Conservation (phyloP, 805 yeast genomes). For the Metschnikowia amazonensis region DNA sequence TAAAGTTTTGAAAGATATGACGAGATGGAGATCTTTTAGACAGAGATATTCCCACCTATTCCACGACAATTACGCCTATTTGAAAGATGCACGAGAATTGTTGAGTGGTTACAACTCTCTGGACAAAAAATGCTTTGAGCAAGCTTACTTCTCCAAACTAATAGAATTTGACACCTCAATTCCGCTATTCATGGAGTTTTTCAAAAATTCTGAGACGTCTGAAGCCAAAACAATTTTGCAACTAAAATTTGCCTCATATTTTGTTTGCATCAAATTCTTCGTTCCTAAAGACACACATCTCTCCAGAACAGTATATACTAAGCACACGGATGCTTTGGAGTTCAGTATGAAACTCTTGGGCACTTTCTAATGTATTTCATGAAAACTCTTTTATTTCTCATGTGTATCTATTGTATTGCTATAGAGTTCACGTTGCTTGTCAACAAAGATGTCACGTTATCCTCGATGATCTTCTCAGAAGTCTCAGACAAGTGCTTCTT, state of each 20-base stretch:
- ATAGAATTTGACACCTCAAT: constrained; percentile 11
- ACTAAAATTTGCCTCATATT: constrained; percentile 15
- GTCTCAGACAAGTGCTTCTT: constrained; percentile 93
- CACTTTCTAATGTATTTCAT: constrained; percentile 4
- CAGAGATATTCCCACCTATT: constrained; percentile 11
- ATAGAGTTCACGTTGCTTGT: constrained; percentile 88
- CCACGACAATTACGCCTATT: neutral
- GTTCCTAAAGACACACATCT: constrained; percentile 7
- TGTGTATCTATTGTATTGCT: constrained; percentile 63
- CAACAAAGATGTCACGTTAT: constrained; percentile 80
- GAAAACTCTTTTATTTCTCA: neutral
- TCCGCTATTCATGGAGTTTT: constrained; percentile 11
- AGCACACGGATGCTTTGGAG: constrained; percentile 9
- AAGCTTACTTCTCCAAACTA: constrained; percentile 11
- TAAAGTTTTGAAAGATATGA: constrained; percentile 8
- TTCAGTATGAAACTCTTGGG: constrained; percentile 10
- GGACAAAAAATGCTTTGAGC: constrained; percentile 5
- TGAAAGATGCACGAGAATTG: constrained; percentile 1
- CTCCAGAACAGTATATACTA: neutral
- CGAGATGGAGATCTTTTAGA: constrained; percentile 13
- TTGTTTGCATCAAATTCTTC: constrained; percentile 11
- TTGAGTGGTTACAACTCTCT: neutral
- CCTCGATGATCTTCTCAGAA: constrained; percentile 82
- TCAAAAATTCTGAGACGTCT: constrained; percentile 2
- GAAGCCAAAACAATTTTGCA: constrained; percentile 8